phyloP scores from a whole-genome alignment of 129 eudicot genomes.

The Solidago caesia region DNA sequence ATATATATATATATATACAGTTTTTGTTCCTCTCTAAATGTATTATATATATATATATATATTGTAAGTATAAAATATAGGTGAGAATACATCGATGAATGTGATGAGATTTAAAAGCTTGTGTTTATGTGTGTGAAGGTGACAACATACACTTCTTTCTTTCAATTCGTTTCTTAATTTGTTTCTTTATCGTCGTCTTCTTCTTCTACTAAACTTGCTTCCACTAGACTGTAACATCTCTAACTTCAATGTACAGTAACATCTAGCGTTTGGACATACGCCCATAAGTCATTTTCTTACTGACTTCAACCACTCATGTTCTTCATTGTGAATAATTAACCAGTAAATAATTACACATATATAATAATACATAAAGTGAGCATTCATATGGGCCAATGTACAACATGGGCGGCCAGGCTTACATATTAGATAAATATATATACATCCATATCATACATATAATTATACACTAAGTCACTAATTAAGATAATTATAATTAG shows the following conservation, averaged over 20 bases:
- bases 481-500: too few species aligned
- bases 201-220: constrained; percentile 32
- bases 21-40: too few species aligned
- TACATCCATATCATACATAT: too few species aligned
- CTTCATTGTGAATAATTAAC: background rate
- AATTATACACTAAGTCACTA: too few species aligned
- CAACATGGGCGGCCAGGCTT: too few species aligned
- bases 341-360: too few species aligned
- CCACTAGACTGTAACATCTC: constrained; percentile 28
- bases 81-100: constrained; percentile 40
- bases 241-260: constrained; percentile 42
- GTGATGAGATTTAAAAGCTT: constrained; percentile 46
- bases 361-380: too few species aligned
- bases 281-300: constrained; percentile 9
- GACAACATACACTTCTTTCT: constrained; percentile 22
- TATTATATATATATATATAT: background rate
- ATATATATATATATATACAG: background rate
- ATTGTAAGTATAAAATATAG: constrained; percentile 5
- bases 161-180: background rate
- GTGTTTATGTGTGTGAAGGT: constrained; percentile 3
- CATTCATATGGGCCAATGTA: too few species aligned
- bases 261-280: constrained; percentile 22
- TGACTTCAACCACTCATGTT: background rate
- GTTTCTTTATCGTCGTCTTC: constrained; percentile 13
- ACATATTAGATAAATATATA: background rate